Evolutionary conservation across 345 rosid species (phyloP), one percentile per base, ranked within the genome.

Genomic region (Euphorbia tirucalli): DNA sequence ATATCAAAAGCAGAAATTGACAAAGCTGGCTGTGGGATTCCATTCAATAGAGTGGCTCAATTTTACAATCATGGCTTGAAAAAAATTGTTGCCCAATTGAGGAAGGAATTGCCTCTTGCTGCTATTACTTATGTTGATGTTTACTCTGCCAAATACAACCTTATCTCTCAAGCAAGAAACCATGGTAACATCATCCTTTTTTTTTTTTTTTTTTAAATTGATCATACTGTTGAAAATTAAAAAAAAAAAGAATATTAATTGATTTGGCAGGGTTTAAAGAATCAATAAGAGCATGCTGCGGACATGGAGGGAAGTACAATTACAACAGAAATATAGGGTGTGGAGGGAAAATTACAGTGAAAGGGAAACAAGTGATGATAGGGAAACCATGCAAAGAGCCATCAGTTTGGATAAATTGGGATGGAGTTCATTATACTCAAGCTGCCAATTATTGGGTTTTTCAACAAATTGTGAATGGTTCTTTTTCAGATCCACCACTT

Each of bases 291-390:
- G 78, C 89, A 7, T 91, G 97, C 50, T 93, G 97, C 54, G 94
- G 98, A 0, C 88, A 85, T 68, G 97, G 97, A 18, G 98, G 98
- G 22, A 88, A 82, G 78, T 87, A 87, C 50, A 91, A 91, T 57
- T 91, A 81, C 77, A 85, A 83, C 67, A 77, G 64, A 55, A 1
- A 80, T 30, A 70, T 81, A 37, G 83, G 89, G 0, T 88, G 97
- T 62, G 97, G 97, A 16, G 79, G 55, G 30, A 84, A 71, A 74
- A 60, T 60, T n/a, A 79, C 3, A 27, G 77, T 75, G 65, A 56
- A 63, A 30, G 96, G 91, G 1, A 85, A 77, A 76, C 81, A 87
- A 67, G 57, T 85, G 31, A 44, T 84, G 70, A 66, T 87, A n/a
- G 97, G 85, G 11, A 81, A 75, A 57, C 67, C 93, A 2, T 87